Evolutionary conservation across 1,284 basidiomycete species (phyloP).

Genomic region (Meira nashicola): DNA sequence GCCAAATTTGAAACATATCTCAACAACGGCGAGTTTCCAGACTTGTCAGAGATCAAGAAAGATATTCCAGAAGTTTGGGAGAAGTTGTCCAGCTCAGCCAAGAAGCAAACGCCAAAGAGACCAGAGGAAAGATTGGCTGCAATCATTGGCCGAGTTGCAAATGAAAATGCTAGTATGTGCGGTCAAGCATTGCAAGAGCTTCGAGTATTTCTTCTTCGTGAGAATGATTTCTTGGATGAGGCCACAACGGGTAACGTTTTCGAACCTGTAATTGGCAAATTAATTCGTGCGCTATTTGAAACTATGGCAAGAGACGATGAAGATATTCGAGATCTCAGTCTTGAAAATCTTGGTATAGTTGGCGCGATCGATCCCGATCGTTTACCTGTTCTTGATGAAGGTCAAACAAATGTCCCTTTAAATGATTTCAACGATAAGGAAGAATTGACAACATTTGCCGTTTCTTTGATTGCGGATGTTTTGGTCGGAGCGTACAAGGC

Average conservation of each 20-base stretch:
- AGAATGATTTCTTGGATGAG: slow-evolving; percentile 29
- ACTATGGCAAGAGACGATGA: slow-evolving; percentile 63
- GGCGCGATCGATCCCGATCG: slow-evolving; percentile 96
- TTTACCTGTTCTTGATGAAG: slow-evolving; percentile 65
- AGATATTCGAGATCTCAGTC: slow-evolving; percentile 62
- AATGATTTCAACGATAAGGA: slow-evolving; percentile 76
- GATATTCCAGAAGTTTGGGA: slow-evolving; percentile 48
- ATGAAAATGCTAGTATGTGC: slow-evolving; percentile 77
- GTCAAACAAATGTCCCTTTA: slow-evolving; percentile 68
- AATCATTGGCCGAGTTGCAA: slow-evolving; percentile 69
- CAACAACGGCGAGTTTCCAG: slow-evolving; percentile 55
- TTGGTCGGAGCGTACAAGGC: slow-evolving; percentile 88
- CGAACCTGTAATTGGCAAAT: slow-evolving; percentile 68
- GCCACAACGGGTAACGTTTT: slow-evolving; percentile 62
- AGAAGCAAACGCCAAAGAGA: slow-evolving; percentile 56
- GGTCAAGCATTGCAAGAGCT: slow-evolving; percentile 74
- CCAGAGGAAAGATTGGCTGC: slow-evolving; percentile 59
- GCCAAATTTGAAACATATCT: slow-evolving; percentile 5
- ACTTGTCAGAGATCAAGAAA: slow-evolving; percentile 56
- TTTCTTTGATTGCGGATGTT: slow-evolving; percentile 79
- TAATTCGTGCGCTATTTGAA: slow-evolving; percentile 67
- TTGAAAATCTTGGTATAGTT: slow-evolving; percentile 86
- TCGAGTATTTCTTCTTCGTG: slow-evolving; percentile 54
- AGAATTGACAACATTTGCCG: slow-evolving; percentile 74
- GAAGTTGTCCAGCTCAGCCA: slow-evolving; percentile 22